These are phyloP conservation scores for Herpetomonas muscarum DNA, from an alignment of 208 protist species.

Conservation along the genomic window DNA sequence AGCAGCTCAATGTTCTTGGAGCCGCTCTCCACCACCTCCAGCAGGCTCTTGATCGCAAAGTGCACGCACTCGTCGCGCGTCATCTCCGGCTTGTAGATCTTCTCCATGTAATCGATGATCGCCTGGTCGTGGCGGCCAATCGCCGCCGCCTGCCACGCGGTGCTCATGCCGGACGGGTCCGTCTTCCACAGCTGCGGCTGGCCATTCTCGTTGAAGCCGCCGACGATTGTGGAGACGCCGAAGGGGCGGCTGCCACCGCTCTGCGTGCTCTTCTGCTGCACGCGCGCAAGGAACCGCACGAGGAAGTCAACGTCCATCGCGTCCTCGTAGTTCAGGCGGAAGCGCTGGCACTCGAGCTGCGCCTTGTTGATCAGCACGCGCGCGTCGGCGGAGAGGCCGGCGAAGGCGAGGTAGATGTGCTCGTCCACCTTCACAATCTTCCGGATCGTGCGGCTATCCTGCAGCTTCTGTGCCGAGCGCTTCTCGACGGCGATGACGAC, in stretches of 20 bases:
- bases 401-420: conserved; percentile 98
- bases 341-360: conserved; percentile 98
- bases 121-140: conserved; percentile 96
- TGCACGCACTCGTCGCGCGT: conserved; percentile 92
- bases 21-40: conserved; percentile 96
- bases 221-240: conserved; percentile 99
- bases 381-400: conserved; percentile 98
- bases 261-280: conserved; percentile 99
- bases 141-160: conserved; percentile 72
- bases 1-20: conserved; percentile 90
- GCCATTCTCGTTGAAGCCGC: conserved; percentile 97
- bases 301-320: conserved; percentile 97
- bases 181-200: conserved; percentile 91
- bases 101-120: conserved; percentile 99
- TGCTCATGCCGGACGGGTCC: conserved; percentile 83
- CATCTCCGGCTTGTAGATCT: conserved; percentile 95
- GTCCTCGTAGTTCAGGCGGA: conserved; percentile 99
- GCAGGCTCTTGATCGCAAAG: conserved; percentile 97
- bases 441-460: conserved; percentile 98
- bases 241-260: conserved; percentile 98
- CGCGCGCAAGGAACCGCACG: conserved; percentile 96
- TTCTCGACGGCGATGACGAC: conserved; percentile 99
- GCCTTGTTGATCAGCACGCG: conserved; percentile 99
- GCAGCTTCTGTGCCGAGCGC: conserved; percentile 97
- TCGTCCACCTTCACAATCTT: conserved; percentile 99